Evolutionary conservation across 2,329 filamentous ascomycete species (phyloP), one percentile per base, ranked within the genome.

Genomic region (Fusarium sp.): DNA sequence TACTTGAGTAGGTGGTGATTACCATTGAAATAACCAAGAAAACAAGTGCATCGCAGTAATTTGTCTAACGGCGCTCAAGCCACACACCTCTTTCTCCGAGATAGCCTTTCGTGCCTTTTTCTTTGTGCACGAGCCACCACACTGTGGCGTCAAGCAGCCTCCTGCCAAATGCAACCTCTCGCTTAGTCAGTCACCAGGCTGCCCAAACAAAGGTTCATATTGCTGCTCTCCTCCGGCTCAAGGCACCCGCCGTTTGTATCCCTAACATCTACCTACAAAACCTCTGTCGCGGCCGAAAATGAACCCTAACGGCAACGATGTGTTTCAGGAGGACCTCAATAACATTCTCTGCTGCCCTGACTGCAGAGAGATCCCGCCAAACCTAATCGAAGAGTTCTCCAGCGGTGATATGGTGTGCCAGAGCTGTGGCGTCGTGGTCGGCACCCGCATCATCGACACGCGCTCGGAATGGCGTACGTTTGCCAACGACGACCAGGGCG

Each of bases 401-500:
- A 93, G 91, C 37, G 94, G 94, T 70, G 96, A 99, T 80, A 93
- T 97, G 79, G 94, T 99, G 59, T 99, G 96, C 79, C 92, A 89
- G 62, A 94, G 92, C 66, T 99, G 96, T 77, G 96, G 96, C 39
- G 87, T 98, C 36, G 96, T 99, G 7, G 88, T 99, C 31, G 92
- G 93, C 65, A 93, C 95, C 77, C 92, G 94, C 72, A 94, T 96
- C 79, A 95, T 99, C 77, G 97, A 99, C 79, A 97, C 94, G 66
- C 92, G 97, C 68, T 97, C 94, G 50, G 96, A 99, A 84, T 99
- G 96, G 96, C 94, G 96, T 79, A 99, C 96, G 1, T 99, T 99
- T 83, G 94, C 95, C 78, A 98, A 98, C 79, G 96, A 99, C 78
- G 97, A 99, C 79, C 94, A 97, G 80, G 94, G 94, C 77, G 95